Evolutionary conservation across 495 filamentous ascomycete species (phyloP).

Genomic region (Aspergillus ostianus): DNA sequence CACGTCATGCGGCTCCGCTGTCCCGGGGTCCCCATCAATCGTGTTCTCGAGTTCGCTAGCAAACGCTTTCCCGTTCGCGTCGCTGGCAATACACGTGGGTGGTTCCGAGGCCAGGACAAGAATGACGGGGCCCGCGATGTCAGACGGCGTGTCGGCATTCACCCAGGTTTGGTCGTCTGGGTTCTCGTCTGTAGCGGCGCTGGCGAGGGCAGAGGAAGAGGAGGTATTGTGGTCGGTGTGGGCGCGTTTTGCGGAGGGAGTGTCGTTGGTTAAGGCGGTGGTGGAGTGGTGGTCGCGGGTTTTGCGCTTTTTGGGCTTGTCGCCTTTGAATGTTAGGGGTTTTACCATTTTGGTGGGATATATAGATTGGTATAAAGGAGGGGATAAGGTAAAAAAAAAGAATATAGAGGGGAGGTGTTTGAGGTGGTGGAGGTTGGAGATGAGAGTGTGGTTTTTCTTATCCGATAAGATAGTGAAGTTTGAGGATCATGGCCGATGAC

Average conservation of each 20-base stretch:
- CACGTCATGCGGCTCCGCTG: constrained; percentile 90
- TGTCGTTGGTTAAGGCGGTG: neutral
- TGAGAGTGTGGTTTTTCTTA: constrained; percentile 2
- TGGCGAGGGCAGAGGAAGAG: constrained; percentile 28
- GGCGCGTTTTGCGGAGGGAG: constrained; percentile 26
- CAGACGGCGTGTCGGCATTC: constrained; percentile 68
- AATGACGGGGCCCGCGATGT: constrained; percentile 82
- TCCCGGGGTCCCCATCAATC: constrained; percentile 70
- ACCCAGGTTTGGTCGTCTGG: constrained; percentile 84
- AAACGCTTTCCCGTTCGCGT: constrained; percentile 82
- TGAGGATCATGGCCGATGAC: neutral
- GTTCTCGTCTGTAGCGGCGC: constrained; percentile 30
- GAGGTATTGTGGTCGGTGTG: constrained; percentile 43
- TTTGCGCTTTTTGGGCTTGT: constrained; percentile 93
- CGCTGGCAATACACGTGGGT: constrained; percentile 74
- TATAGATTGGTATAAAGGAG: constrained; percentile 1
- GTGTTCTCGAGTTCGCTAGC: constrained; percentile 77
- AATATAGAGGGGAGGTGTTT: constrained; percentile 9
- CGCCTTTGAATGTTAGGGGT: constrained; percentile 90
- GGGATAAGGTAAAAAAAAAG: neutral
- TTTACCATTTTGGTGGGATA: constrained; percentile 58
- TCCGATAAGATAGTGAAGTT: neutral
- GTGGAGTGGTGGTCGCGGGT: constrained; percentile 34
- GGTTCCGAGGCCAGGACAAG: constrained; percentile 69
- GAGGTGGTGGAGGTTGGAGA: neutral